A percentile compares a stretch with the other conserved stretches of the same genome.
phyloP scores from a whole-genome alignment of 495 filamentous ascomycete species.

The Podospora anserina region DNA sequence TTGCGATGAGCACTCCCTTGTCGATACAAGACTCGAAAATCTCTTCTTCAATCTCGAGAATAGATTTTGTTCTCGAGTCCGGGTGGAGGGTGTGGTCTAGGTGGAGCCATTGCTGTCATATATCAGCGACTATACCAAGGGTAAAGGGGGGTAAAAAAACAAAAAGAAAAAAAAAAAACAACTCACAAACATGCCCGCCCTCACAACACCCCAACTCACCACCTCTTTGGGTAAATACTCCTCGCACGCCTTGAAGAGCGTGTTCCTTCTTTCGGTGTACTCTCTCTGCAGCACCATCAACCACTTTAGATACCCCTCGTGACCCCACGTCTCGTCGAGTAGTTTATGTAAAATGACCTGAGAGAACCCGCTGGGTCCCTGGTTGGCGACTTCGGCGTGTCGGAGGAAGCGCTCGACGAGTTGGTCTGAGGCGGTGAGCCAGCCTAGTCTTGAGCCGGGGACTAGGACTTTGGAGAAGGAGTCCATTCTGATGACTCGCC shows the following conservation, averaged over 20 bases:
- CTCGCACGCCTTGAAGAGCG: slow-evolving; percentile 80
- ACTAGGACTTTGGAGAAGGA: slow-evolving; percentile 81
- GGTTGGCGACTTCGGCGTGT: slow-evolving; percentile 73
- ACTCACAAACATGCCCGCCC: slow-evolving; percentile 96
- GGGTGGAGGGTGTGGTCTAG: slow-evolving; percentile 76
- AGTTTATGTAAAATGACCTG: slow-evolving; percentile 85
- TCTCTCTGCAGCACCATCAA: slow-evolving; percentile 76
- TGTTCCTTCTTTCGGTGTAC: slow-evolving; percentile 76
- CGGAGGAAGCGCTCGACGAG: slow-evolving; percentile 74
- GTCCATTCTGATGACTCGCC: slow-evolving; percentile 68
- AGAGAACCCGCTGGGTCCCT: slow-evolving; percentile 78
- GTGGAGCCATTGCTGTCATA: slow-evolving; percentile 71
- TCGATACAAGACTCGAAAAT: slow-evolving; percentile 73
- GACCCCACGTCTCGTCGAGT: slow-evolving; percentile 91
- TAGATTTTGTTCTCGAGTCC: slow-evolving; percentile 49
- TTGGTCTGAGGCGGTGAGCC: slow-evolving; percentile 79
- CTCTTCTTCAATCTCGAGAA: slow-evolving; percentile 74
- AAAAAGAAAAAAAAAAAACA: neutral
- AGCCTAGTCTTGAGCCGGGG: slow-evolving; percentile 71
- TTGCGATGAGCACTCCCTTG: slow-evolving; percentile 68
- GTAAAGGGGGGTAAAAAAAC: too few species aligned
- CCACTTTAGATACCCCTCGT: slow-evolving; percentile 88
- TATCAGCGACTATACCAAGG: slow-evolving; percentile 3
- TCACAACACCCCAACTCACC: slow-evolving; percentile 76
- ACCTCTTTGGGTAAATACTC: slow-evolving; percentile 70